phyloP scores from a whole-genome alignment of 1,139 yeast species.

The Eremothecium cymbalariae region DNA sequence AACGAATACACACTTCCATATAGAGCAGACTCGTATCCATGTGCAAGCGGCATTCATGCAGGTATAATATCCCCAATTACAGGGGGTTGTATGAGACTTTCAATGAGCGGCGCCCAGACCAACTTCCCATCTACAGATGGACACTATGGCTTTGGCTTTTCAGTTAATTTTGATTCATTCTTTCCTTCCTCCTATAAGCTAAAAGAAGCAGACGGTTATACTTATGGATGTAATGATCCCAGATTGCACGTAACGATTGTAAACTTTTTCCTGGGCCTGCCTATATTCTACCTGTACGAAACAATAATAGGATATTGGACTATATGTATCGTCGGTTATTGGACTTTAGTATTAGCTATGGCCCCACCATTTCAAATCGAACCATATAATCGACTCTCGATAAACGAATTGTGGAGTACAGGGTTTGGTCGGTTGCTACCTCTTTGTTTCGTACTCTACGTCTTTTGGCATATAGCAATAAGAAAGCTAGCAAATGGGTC shows the following conservation, averaged over 20 bases:
- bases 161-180: conserved; percentile 58
- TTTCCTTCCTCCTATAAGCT: conserved; percentile 71
- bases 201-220: conserved; percentile 33
- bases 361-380: conserved; percentile 71
- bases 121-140: conserved; percentile 44
- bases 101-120: conserved; percentile 48
- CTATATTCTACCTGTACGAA: conserved; percentile 49
- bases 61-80: conserved; percentile 62
- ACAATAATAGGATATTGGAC: conserved; percentile 59
- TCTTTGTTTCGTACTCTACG: conserved; percentile 58
- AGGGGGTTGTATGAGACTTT: conserved; percentile 76
- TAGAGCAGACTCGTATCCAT: conserved; percentile 81
- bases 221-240: conserved; percentile 56
- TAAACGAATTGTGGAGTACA: conserved; percentile 55
- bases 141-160: conserved; percentile 39
- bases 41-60: conserved; percentile 86
- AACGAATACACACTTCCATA: conserved; percentile 47
- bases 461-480: conserved; percentile 58
- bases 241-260: conserved; percentile 47
- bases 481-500: conserved; percentile 36
- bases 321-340: conserved; percentile 60
- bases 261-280: conserved; percentile 52
- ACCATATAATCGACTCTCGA: conserved; percentile 45
- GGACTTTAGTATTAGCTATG: conserved; percentile 73
- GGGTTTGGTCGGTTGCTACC: conserved; percentile 76